A percentile compares a stretch with the other conserved stretches of the same genome.
These are phyloP conservation scores for Paramyrothecium roridum DNA, from an alignment of 2,329 filamentous ascomycete species.

Conservation along the genomic window DNA sequence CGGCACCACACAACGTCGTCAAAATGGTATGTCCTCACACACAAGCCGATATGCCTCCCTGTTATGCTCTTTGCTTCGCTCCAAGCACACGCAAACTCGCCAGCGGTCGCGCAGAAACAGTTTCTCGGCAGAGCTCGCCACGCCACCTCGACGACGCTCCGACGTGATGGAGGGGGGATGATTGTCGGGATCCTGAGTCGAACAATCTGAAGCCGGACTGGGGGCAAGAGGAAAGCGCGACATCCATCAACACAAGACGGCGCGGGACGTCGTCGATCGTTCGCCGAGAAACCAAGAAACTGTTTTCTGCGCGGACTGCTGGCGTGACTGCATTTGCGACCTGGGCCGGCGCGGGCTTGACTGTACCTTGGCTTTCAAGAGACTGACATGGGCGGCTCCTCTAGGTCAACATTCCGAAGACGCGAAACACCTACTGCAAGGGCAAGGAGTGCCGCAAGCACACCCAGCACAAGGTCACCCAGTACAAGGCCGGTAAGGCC, in stretches of 20 bases:
- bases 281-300: background rate
- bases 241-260: background rate
- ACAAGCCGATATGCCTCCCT: conserved; percentile 6
- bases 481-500: conserved; percentile 97
- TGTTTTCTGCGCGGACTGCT: background rate
- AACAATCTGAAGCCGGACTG: background rate
- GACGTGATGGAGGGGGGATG: background rate
- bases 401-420: conserved; percentile 98
- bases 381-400: conserved; percentile 18
- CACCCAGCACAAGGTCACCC: conserved; percentile 89
- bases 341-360: background rate
- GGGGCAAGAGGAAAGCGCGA: background rate
- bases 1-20: conserved; percentile 42
- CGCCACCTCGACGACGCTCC: background rate
- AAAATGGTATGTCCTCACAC: conserved; percentile 42
- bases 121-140: conserved; percentile 7
- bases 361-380: conserved; percentile 2
- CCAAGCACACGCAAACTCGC: conserved; percentile 7
- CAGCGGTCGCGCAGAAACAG: background rate
- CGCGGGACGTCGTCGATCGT: background rate
- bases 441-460: conserved; percentile 91
- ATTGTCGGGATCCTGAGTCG: background rate
- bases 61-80: conserved; percentile 3
- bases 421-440: conserved; percentile 96
- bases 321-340: conserved; percentile 3